phyloP scores from a whole-genome alignment of 495 filamentous ascomycete species.

The Penicillium lagena region DNA sequence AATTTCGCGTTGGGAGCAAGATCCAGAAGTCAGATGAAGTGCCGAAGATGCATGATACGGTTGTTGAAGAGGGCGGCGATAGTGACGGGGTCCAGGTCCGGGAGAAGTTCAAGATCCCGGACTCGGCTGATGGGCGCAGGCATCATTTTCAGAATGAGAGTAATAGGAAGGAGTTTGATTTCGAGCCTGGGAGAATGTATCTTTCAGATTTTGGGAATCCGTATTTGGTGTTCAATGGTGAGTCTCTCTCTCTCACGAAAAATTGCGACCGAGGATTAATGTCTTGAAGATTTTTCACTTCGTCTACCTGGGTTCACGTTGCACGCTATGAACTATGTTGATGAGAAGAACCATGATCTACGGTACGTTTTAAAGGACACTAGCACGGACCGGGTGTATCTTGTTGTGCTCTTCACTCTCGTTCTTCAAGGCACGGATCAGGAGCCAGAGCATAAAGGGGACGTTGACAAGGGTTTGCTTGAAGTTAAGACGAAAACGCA shows the following conservation, averaged over 20 bases:
- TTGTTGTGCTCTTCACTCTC: constrained; percentile 74
- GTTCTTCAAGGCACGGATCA: constrained; percentile 26
- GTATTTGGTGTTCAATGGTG: constrained; percentile 80
- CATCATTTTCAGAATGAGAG: constrained; percentile 55
- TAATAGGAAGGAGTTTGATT: constrained; percentile 43
- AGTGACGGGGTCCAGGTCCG: constrained; percentile 49
- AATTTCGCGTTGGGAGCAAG: constrained; percentile 58
- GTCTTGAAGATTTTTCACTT: constrained; percentile 58
- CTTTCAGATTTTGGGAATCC: constrained; percentile 82
- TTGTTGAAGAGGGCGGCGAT: constrained; percentile 65
- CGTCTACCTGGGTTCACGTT: constrained; percentile 72
- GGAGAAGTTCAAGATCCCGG: constrained; percentile 43
- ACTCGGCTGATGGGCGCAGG: constrained; percentile 46
- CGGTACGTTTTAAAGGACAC: constrained; percentile 85
- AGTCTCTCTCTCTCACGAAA: constrained; percentile 2
- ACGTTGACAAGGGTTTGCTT: background rate
- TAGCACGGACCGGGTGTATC: constrained; percentile 59
- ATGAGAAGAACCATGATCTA: constrained; percentile 68
- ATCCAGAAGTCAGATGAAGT: constrained; percentile 7
- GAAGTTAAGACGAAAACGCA: constrained; percentile 2
- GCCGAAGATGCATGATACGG: constrained; percentile 28
- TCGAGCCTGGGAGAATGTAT: constrained; percentile 59
- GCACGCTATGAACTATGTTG: constrained; percentile 73
- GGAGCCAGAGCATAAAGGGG: constrained; percentile 3
- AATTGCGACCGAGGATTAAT: too few relatives aligned